Conservation (phyloP, 441 rosid genomes). For the Pelargonium citronellum region DNA sequence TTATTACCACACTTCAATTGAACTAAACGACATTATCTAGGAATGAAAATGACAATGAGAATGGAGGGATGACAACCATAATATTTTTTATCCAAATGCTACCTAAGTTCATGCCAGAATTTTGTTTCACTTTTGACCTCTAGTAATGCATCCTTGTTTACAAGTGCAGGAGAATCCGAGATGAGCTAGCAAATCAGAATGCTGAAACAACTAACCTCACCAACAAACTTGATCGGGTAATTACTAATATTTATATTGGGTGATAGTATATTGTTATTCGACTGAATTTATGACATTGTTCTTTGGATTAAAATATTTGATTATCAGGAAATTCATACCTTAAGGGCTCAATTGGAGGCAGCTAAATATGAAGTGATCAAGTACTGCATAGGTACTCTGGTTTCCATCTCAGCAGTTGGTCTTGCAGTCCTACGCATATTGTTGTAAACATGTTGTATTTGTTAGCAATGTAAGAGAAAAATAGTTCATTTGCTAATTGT, state of each 20-base stretch:
- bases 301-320: not conserved
- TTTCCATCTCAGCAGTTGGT: conserved; percentile 54
- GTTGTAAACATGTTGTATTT: conserved; percentile 24
- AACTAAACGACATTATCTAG: no score
- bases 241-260: not conserved
- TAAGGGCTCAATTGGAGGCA: conserved; percentile 58
- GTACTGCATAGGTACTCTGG: conserved; percentile 57
- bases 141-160: not conserved
- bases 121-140: not conserved
- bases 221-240: conserved; percentile 59
- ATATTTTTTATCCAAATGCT: no score
- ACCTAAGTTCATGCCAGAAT: not conserved
- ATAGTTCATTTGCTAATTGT: not conserved
- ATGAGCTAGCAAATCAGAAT: conserved; percentile 50
- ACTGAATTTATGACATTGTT: not conserved
- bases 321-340: conserved; percentile 50
- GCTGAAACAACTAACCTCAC: conserved; percentile 50
- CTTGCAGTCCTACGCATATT: conserved; percentile 51
- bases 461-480: not conserved
- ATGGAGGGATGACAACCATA: no score
- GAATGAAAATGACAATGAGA: no score
- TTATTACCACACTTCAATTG: no score
- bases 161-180: conserved; percentile 47
- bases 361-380: conserved; percentile 58
- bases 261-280: not conserved